Base-by-base conservation (phyloP, 768 basidiomycete species). In the Boletus reticuloceps region DNA sequence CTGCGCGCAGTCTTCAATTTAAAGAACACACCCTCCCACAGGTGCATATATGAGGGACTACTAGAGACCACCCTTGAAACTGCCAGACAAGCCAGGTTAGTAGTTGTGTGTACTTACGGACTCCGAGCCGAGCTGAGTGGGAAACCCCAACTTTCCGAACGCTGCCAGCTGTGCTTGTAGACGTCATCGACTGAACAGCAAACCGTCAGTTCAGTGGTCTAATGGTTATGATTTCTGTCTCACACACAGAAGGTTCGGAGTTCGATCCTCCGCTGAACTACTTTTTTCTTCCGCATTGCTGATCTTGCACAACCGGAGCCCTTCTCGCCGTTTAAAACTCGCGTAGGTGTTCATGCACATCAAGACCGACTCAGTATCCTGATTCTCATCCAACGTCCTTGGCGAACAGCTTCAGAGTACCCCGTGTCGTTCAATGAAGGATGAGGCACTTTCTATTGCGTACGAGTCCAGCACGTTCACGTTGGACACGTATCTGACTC, bases 141-240 rank as follows among this genome's bases (percentile, higher is more conserved):
- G 27, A 29, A 29, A 9, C 0, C 27, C 27, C 27, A 27, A 27
- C 27, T 9, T 27, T 27, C 27, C 27, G 8, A 9, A 29, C 27
- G 22, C 22, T 25, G 22, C 22, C 3, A 25, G 22, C 22, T 3
- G 11, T 36, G 36, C 16, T 13, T 37, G 13, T 0, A 20, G 19
- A 27, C 22, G 20, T 16, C 42, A n/a, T 10, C 1, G 9, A 20
- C 5, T 6, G 0, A 7, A 19, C 7, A 1, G n/a, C 29, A 9
- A 14, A 14, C 0, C 0, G 50, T 58, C 42, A 69, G 69, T 69
- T 70, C 69, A 64, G 69, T 69, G 69, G 69, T 69, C 69, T 69
- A 69, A 69, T 69, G 69, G 69, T 69, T 69, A 69, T 69, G 69
- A 69, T 69, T 69, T 69, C 69, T 70, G 69, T 69, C 69, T 69